Percentiles rank a stretch among this genome's conserved stretches.
phyloP scores from a whole-genome alignment of 257 asterid species.

The Striga asiatica region DNA sequence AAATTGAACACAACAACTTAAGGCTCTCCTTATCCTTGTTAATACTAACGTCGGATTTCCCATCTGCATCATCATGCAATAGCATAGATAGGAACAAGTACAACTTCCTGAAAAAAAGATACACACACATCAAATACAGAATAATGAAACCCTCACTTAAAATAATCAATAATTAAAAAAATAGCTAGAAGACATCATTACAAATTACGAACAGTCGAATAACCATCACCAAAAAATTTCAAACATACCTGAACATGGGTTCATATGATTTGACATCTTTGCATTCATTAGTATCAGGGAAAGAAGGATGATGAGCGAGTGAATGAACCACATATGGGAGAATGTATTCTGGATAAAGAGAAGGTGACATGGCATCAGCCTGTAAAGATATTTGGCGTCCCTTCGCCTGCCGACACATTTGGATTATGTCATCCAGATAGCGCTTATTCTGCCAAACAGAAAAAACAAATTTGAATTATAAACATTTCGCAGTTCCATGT shows the following conservation, averaged over 20 bases:
- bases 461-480: constrained; percentile 7
- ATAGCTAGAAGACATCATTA: neutral
- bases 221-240: no score
- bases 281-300: constrained; percentile 75
- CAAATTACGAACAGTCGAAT: constrained; percentile 14
- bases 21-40: constrained; percentile 62
- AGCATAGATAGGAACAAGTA: constrained; percentile 68
- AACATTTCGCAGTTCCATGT: neutral
- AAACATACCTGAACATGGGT: constrained; percentile 77
- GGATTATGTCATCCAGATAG: constrained; percentile 63
- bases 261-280: constrained; percentile 59
- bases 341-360: constrained; percentile 59
- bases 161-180: neutral
- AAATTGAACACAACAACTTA: constrained; percentile 35
- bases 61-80: constrained; percentile 64
- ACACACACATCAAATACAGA: constrained; percentile 6
- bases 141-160: no score
- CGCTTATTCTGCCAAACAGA: constrained; percentile 55
- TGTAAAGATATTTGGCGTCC: constrained; percentile 53
- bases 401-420: constrained; percentile 75
- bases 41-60: constrained; percentile 42
- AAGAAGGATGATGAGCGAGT: constrained; percentile 67
- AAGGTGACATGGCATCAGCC: constrained; percentile 42
- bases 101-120: constrained; percentile 57
- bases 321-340: constrained; percentile 79